Evolutionary conservation across 2,329 filamentous ascomycete genomes (phyloP).

Genomic region (Fusarium sp.): DNA sequence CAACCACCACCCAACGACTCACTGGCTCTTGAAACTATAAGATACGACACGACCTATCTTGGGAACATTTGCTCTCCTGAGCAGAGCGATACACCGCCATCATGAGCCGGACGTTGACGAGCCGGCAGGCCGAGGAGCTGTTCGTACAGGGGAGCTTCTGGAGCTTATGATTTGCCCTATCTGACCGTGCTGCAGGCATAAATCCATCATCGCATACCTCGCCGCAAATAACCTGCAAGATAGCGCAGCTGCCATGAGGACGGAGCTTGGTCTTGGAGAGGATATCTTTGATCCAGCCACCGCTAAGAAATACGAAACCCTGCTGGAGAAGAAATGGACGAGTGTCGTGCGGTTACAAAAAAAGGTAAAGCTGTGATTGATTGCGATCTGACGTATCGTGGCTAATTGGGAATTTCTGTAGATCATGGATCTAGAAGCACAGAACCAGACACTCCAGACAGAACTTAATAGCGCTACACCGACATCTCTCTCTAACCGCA

Average conservation of each 20-base stretch:
- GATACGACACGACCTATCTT: constrained; percentile 2
- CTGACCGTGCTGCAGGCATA: constrained; percentile 72
- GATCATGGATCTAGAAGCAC: constrained; percentile 94
- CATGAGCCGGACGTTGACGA: constrained; percentile 44
- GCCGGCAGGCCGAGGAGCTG: constrained; percentile 87
- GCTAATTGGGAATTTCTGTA: constrained; percentile 53
- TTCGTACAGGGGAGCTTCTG: constrained; percentile 62
- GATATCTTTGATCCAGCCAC: constrained; percentile 81
- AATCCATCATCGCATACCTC: constrained; percentile 92
- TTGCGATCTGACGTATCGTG: constrained; percentile 9
- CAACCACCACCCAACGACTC: background rate
- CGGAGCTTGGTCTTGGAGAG: constrained; percentile 80
- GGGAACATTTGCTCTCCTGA: constrained; percentile 24
- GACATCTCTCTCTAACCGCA: constrained; percentile 76
- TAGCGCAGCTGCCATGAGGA: constrained; percentile 68
- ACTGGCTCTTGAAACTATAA: constrained; percentile 1
- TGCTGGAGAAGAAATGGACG: constrained; percentile 99
- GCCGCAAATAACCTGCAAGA: constrained; percentile 78
- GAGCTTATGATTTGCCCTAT: constrained; percentile 31
- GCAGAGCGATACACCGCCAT: constrained; percentile 39
- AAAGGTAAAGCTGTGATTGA: constrained; percentile 72
- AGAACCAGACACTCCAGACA: constrained; percentile 78
- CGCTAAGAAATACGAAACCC: constrained; percentile 91
- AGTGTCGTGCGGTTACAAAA: constrained; percentile 94
- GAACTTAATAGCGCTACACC: constrained; percentile 88